Conservation (phyloP, 2,329 filamentous ascomycete species). For the Colletotrichum siamense region DNA sequence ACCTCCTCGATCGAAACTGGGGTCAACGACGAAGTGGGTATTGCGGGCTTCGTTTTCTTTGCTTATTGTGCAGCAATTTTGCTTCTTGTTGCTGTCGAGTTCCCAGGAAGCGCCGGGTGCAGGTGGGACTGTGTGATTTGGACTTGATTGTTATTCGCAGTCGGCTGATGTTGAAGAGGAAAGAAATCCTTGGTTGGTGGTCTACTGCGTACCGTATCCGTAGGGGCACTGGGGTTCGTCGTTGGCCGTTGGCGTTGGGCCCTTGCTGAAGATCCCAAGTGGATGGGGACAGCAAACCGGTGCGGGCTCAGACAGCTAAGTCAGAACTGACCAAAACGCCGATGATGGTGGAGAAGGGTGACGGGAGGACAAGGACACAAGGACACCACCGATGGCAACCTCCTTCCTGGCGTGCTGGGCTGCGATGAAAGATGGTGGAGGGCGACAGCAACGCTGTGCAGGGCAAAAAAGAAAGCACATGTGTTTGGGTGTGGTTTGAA, state of each 20-base stretch:
- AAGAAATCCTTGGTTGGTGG: neutral
- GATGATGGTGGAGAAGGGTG: neutral
- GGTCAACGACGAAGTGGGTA: neutral
- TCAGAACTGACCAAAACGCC: neutral
- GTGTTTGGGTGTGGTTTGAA: neutral
- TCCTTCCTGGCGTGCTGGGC: neutral
- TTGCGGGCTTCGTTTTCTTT: neutral
- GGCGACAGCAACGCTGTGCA: neutral
- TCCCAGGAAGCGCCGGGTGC: constrained; percentile 5
- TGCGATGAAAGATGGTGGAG: neutral
- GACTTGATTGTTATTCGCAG: neutral
- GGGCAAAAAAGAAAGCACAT: neutral
- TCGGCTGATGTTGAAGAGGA: constrained; percentile 11
- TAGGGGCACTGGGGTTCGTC: neutral
- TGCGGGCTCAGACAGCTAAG: neutral
- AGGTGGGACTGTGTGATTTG: constrained; percentile 1
- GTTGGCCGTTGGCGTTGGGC: neutral
- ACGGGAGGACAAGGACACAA: neutral
- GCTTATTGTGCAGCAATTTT: neutral
- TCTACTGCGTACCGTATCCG: neutral
- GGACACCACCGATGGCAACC: neutral
- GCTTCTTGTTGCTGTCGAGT: neutral
- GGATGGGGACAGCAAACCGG: neutral
- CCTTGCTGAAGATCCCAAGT: neutral
- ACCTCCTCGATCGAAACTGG: neutral